These are phyloP conservation scores for Cyclotella baltica DNA, from an alignment of 108 stramenopile genomes.

Conservation along the genomic window DNA sequence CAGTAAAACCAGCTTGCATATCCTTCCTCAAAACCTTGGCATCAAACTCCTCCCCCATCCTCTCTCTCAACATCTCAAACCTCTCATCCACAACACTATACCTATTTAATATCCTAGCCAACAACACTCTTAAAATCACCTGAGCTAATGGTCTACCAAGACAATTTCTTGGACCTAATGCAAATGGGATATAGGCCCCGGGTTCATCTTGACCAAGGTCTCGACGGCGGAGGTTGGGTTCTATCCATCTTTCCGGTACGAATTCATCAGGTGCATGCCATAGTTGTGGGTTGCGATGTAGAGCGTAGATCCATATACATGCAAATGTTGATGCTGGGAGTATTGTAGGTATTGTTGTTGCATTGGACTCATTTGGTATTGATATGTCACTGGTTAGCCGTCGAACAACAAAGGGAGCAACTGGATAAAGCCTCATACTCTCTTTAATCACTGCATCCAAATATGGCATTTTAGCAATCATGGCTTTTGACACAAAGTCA, in stretches of 20 bases:
- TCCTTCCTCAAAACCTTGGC: constrained; percentile 70
- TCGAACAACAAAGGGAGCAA: constrained; percentile 93
- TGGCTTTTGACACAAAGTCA: constrained; percentile 48
- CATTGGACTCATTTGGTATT: constrained; percentile 27
- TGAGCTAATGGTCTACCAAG: constrained; percentile 93
- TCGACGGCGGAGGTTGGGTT: constrained; percentile 32
- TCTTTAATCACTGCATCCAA: constrained; percentile 91
- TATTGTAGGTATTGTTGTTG: constrained; percentile 19
- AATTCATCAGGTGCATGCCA: constrained; percentile 91
- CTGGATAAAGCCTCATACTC: constrained; percentile 93
- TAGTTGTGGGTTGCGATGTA: constrained; percentile 87
- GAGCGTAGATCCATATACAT: constrained; percentile 93
- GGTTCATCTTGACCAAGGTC: constrained; percentile 67
- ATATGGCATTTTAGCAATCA: constrained; percentile 68
- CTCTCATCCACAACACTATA: constrained; percentile 66
- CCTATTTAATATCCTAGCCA: constrained; percentile 71
- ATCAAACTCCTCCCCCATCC: constrained; percentile 16
- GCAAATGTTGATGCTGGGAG: constrained; percentile 82
- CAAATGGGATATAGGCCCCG: constrained; percentile 94
- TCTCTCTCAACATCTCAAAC: constrained; percentile 41
- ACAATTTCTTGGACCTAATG: constrained; percentile 91
- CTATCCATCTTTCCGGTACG: constrained; percentile 88
- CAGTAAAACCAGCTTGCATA: constrained; percentile 97
- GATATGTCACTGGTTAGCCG: constrained; percentile 67
- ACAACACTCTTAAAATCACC: constrained; percentile 77